Evolutionary conservation across 2,329 filamentous ascomycete genomes (phyloP), one percentile per base, ranked within the genome.

Genomic region (Tothia fuscella): DNA sequence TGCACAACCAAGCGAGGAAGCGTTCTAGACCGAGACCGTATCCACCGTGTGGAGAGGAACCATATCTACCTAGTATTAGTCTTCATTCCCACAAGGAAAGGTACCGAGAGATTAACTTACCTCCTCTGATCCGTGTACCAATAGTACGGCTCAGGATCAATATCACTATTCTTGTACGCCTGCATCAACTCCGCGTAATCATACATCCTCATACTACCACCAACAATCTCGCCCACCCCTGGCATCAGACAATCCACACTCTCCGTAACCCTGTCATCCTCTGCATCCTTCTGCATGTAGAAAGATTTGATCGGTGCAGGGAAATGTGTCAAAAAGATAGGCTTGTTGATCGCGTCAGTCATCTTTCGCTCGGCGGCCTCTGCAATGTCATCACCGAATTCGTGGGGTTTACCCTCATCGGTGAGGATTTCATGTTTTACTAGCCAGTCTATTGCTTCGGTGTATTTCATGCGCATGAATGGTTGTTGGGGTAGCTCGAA

Each of bases 41-140:
- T 42, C 89, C 88, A 48, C 87, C 87, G 63, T 96, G 89, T 21
- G 87, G 86, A 33, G 82, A 87, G 42, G 82, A 87, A 43, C 91
- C 91, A 58, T 96, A 94, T 63, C 82, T 86, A 48, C 31, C 13
- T 30, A 24, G 37, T 9, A 35, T 33, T 35, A 42, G 29, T 31
- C 24, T 24, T 6, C 3, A 25, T 21, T 14, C 39, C 1, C n/a
- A 3, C 22, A 41, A 47, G 2, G 41, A 34, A 39, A 42, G 29
- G 28, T 21, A 7, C 35, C 31, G 17, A 40, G 16, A 34, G 42
- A 39, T 9, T 37, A 47, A 77, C 80, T 70, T 65, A 88, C 84
- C 91, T 93, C 59, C 88, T 74, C 74, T 94, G 87, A 66, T 95
- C 91, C 24, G 87, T 93, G 68, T 96, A 98, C 91, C 91, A 98